These are phyloP conservation scores for Schizophyllum amplum DNA, from an alignment of 1,284 basidiomycete genomes.

Conservation along the genomic window DNA sequence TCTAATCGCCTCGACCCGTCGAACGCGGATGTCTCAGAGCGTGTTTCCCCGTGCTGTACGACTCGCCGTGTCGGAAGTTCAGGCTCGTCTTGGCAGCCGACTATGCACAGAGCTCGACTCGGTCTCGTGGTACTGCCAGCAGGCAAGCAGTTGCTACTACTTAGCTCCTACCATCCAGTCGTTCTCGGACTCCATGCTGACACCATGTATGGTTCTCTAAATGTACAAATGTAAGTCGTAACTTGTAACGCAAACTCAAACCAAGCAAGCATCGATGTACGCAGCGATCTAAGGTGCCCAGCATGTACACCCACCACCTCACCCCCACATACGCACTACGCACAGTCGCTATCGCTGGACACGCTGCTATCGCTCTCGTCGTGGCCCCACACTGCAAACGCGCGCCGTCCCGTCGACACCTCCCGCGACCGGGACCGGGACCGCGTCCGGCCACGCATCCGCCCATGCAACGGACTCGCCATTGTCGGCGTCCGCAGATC, in stretches of 20 bases:
- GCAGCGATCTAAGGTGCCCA: background rate
- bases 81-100: too few relatives aligned
- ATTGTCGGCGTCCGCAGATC: conserved; percentile 37
- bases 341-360: conserved; percentile 57
- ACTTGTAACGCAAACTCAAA: background rate
- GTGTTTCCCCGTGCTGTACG: too few relatives aligned
- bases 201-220: background rate
- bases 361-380: conserved; percentile 79
- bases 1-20: too few relatives aligned
- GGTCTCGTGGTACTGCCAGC: too few relatives aligned
- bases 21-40: too few relatives aligned
- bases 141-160: too few relatives aligned
- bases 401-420: conserved; percentile 36
- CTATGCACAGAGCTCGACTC: too few relatives aligned
- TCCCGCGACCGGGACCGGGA: conserved; percentile 31
- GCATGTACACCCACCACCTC: background rate
- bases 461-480: conserved; percentile 40
- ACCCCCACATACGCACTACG: background rate
- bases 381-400: conserved; percentile 77
- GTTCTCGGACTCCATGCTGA: background rate
- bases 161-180: too few relatives aligned
- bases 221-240: background rate
- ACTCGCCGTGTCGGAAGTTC: too few relatives aligned
- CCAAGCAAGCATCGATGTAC: background rate
- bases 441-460: conserved; percentile 27